A percentile compares a stretch with the other conserved stretches of the same genome.
phyloP scores from a whole-genome alignment of 768 basidiomycete genomes.

The Boletus reticuloceps region DNA sequence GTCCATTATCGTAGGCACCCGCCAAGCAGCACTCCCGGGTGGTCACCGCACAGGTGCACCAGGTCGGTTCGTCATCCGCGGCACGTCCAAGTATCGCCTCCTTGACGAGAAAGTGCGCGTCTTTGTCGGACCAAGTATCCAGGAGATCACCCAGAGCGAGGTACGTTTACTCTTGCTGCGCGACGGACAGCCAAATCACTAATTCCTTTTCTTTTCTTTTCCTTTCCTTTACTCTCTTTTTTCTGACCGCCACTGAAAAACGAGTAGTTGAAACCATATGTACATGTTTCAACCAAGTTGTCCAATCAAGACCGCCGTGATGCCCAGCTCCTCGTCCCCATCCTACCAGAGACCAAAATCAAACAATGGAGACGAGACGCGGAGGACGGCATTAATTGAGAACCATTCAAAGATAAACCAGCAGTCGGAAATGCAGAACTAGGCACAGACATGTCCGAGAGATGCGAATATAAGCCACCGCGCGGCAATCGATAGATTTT shows the following conservation, averaged over 20 bases:
- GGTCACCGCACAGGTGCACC: slow-evolving; percentile 87
- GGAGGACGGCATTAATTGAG: neutral
- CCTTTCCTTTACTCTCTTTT: neutral
- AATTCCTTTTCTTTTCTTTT: neutral
- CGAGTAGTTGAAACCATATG: slow-evolving; percentile 27
- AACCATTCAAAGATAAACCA: neutral
- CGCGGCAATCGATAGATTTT: neutral
- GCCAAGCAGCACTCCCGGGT: slow-evolving; percentile 81
- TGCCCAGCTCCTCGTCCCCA: slow-evolving; percentile 24
- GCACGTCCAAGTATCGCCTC: slow-evolving; percentile 78
- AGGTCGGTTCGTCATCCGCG: slow-evolving; percentile 75
- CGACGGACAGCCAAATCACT: neutral
- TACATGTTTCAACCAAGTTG: slow-evolving; percentile 24
- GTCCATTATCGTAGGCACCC: slow-evolving; percentile 52
- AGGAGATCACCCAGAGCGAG: slow-evolving; percentile 54
- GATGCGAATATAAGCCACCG: neutral
- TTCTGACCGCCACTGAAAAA: neutral
- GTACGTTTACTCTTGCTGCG: slow-evolving; percentile 37
- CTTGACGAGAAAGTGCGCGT: slow-evolving; percentile 81
- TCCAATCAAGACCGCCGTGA: slow-evolving; percentile 23
- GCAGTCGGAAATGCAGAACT: neutral
- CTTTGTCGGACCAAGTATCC: slow-evolving; percentile 75
- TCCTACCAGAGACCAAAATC: slow-evolving; percentile 24
- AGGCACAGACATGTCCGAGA: neutral
- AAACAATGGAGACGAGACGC: slow-evolving; percentile 26